Conservation (phyloP, 768 basidiomycete genomes). For the Tricholoma terreum region DNA sequence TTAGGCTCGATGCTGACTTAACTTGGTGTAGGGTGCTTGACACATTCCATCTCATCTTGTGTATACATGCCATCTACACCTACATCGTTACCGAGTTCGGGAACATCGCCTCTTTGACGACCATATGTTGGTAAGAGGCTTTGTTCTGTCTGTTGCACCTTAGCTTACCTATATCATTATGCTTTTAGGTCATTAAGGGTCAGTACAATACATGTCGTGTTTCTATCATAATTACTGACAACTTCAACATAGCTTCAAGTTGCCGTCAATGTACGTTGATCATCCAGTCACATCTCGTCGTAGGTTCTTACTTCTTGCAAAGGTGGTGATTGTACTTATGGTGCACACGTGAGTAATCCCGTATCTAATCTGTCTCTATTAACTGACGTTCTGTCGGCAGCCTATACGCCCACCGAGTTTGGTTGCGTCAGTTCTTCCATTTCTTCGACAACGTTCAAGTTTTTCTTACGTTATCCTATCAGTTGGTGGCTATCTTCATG, state of each 20-base stretch:
- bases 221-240: conserved; percentile 1
- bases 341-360: conserved; percentile 38
- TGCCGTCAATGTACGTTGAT: conserved; percentile 36
- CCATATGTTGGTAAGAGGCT: conserved; percentile 7
- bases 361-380: not conserved
- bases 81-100: conserved; percentile 26
- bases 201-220: not conserved
- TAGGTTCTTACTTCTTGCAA: not conserved
- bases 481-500: conserved; percentile 38
- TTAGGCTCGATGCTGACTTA: not conserved
- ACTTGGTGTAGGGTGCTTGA: conserved; percentile 23
- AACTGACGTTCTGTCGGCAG: conserved; percentile 18
- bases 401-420: conserved; percentile 44
- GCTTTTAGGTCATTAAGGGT: conserved; percentile 24
- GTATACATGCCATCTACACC: conserved; percentile 25
- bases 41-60: conserved; percentile 25
- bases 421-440: conserved; percentile 39
- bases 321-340: conserved; percentile 41
- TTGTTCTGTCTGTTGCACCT: not conserved
- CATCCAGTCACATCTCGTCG: not conserved
- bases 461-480: not conserved
- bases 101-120: conserved; percentile 11
- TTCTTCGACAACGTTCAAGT: not conserved
- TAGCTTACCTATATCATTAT: not conserved
- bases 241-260: conserved; percentile 34